Evolutionary conservation across 306 rosid genomes (phyloP), one percentile per base, ranked within the genome.

Genomic region (Begonia masoniana): DNA sequence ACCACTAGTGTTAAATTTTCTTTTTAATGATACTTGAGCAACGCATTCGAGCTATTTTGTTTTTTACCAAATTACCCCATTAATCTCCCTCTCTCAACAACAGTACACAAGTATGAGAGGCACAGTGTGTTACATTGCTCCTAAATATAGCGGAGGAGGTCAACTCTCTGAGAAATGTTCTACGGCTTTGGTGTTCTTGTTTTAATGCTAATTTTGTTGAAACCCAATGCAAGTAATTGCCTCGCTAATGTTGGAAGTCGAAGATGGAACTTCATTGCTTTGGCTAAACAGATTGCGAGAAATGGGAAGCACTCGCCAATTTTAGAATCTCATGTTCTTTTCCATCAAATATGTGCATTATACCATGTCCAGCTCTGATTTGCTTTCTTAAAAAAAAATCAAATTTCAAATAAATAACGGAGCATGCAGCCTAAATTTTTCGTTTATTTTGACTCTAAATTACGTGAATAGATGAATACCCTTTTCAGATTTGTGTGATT

Each of bases 61-160:
- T n/a, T n/a, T n/a, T n/a, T 19, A 19, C 23, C 23, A 19, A 19
- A 19, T 19, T 19, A 19, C 23, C 2, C 23, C 23, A 19, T 19
- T 19, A 19, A 19, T 19, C 23, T 19, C 23, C 1, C 23, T 19
- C 68, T 82, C 97, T 0, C 95, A n/a, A n/a, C n/a, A n/a, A n/a
- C n/a, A n/a, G n/a, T n/a, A n/a, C n/a, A n/a, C 95, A 1, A 82
- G 94, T 54, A 89, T 89, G 97, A 82, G 97, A 50, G 97, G 97
- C 61, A 89, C 95, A 0, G 87, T 89, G 17, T 89, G 97, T 71
- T 89, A 89, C 64, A 88, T 89, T 67, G 95, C 97, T 26, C 97
- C 97, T 8, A 95, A 89, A 52, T 89, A 85, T 48, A 95, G 97
- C 12, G 91, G 97, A 9, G 95, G 97, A 1, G 97, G 95, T 5